These are phyloP conservation scores for Thermochaetoides dissita DNA, from an alignment of 2,329 filamentous ascomycete species.

Conservation along the genomic window DNA sequence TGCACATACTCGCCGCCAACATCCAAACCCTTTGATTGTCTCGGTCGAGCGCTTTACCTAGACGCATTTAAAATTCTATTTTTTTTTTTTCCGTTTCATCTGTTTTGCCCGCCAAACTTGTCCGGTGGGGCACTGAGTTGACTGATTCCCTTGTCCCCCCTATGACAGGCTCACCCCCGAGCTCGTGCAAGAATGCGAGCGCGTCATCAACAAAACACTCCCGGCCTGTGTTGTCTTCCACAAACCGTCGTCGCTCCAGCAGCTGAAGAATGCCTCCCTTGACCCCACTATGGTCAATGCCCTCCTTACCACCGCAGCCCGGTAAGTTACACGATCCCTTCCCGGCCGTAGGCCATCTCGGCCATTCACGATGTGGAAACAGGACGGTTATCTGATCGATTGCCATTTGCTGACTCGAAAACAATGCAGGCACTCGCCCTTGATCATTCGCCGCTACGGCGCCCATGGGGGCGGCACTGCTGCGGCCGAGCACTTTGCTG, in stretches of 20 bases:
- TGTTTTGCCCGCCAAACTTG: too few relatives aligned
- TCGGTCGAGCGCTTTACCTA: too few relatives aligned
- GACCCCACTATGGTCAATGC: slow-evolving; percentile 45
- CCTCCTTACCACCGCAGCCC: slow-evolving; percentile 41
- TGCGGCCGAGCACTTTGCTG: slow-evolving; percentile 45
- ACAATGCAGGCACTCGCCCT: slow-evolving; percentile 35
- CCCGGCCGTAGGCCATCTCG: background rate
- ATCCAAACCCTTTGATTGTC: too few relatives aligned
- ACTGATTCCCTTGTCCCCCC: slow-evolving; percentile 3
- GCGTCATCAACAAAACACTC: slow-evolving; percentile 46
- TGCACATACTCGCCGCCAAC: too few relatives aligned
- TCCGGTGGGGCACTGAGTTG: too few relatives aligned
- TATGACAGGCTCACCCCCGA: slow-evolving; percentile 38
- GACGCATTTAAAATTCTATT: too few relatives aligned
- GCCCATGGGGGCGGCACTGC: slow-evolving; percentile 34
- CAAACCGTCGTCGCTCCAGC: slow-evolving; percentile 47
- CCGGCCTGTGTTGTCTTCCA: slow-evolving; percentile 49
- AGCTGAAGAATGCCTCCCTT: slow-evolving; percentile 41
- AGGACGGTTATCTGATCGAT: background rate
- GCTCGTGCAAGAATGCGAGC: slow-evolving; percentile 44
- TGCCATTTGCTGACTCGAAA: too few relatives aligned
- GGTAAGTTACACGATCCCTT: slow-evolving; percentile 29
- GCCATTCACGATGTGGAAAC: too few relatives aligned
- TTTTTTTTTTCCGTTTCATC: too few relatives aligned
- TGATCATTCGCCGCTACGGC: slow-evolving; percentile 44